Evolutionary conservation across 2,329 filamentous ascomycete genomes (phyloP).

Genomic region (Fusarium coicis): DNA sequence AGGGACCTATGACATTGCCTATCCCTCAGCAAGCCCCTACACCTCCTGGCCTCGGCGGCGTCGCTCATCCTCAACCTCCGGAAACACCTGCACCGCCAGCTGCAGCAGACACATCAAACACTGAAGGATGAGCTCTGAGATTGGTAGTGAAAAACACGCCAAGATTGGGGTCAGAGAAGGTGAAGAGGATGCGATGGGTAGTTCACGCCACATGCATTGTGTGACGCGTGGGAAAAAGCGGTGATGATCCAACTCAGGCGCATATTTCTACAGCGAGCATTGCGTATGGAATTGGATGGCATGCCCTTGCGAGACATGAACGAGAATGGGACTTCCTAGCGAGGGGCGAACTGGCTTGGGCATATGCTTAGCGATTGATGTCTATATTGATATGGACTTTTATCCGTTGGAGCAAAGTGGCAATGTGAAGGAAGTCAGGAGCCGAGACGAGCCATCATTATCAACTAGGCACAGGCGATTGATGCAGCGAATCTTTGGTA

Average conservation of each 20-base stretch:
- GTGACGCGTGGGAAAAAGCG: constrained; percentile 19
- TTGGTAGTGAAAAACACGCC: not conserved
- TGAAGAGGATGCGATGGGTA: not conserved
- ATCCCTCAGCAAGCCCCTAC: constrained; percentile 50
- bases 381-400: constrained; percentile 1
- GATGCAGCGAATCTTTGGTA: constrained; percentile 22
- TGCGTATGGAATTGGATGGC: constrained; percentile 23
- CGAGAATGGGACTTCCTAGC: constrained; percentile 14
- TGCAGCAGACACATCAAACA: constrained; percentile 44
- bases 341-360: constrained; percentile 18
- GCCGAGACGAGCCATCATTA: constrained; percentile 5
- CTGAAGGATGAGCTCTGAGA: constrained; percentile 35
- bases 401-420: constrained; percentile 22
- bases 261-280: constrained; percentile 34
- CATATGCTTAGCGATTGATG: constrained; percentile 25
- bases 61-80: constrained; percentile 49
- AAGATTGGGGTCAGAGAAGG: not conserved
- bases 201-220: constrained; percentile 12
- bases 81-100: constrained; percentile 50
- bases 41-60: constrained; percentile 50
- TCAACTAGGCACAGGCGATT: constrained; percentile 1
- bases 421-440: constrained; percentile 11
- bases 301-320: constrained; percentile 19
- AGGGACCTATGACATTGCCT: constrained; percentile 54
- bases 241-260: constrained; percentile 27